A percentile compares a stretch with the other conserved stretches of the same genome.
Evolutionary conservation across 1,284 basidiomycete species (phyloP).

Genomic region (Cutaneotrichosporon dermatis): DNA sequence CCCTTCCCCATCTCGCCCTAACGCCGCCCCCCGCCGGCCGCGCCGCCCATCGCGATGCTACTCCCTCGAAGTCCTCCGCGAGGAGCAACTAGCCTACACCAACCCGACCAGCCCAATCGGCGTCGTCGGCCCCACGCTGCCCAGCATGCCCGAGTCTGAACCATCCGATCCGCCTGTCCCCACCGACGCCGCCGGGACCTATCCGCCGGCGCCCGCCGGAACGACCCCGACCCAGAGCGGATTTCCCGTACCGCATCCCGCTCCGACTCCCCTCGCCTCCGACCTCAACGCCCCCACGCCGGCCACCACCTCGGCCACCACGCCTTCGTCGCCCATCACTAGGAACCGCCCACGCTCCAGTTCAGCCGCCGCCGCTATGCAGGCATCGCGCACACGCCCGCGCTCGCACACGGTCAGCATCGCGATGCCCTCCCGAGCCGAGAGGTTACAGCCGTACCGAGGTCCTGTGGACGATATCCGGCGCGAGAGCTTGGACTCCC

Average conservation of each 20-base stretch:
- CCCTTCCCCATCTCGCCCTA: neutral
- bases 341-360: neutral
- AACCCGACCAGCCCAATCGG: neutral
- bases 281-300: no score
- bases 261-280: neutral
- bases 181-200: no score
- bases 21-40: neutral
- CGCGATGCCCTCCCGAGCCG: conserved; percentile 2
- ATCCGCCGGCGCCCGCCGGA: no score
- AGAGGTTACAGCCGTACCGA: neutral
- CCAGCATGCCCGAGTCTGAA: neutral
- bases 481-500: neutral
- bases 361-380: neutral
- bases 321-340: no score
- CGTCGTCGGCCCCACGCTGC: neutral
- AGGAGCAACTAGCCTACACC: neutral
- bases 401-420: conserved; percentile 19
- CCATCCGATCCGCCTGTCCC: no score
- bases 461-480: neutral
- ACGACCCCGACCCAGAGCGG: neutral
- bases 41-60: conserved; percentile 5
- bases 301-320: no score
- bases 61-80: conserved; percentile 1
- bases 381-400: neutral
- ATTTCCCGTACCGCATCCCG: neutral